phyloP scores from a whole-genome alignment of 2,329 filamentous ascomycete species.

The Diplodia mutila region DNA sequence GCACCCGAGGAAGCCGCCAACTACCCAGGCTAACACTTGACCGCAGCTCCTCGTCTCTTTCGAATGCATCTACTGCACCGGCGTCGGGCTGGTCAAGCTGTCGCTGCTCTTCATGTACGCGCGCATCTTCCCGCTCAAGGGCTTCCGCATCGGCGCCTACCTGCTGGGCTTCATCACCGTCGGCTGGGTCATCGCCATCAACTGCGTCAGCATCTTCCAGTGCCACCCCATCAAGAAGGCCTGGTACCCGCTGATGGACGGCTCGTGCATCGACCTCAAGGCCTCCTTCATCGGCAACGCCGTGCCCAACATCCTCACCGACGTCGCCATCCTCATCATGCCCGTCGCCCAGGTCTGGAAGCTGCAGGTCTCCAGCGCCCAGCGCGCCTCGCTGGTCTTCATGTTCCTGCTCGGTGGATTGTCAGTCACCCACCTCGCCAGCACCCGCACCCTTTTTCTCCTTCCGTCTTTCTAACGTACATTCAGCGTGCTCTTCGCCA shows the following conservation, averaged over 20 bases:
- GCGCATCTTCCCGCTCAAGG: slow-evolving; percentile 54
- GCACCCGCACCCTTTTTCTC: no score
- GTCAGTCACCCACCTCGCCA: slow-evolving; percentile 37
- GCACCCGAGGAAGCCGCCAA: no score
- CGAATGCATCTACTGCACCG: slow-evolving; percentile 55
- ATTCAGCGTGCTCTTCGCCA: slow-evolving; percentile 30
- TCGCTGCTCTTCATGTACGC: slow-evolving; percentile 58
- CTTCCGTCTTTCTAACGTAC: slow-evolving; percentile 18
- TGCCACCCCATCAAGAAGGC: slow-evolving; percentile 56
- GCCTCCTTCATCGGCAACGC: slow-evolving; percentile 57
- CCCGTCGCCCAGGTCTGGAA: slow-evolving; percentile 54
- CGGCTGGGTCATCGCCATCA: slow-evolving; percentile 54
- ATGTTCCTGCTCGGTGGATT: slow-evolving; percentile 54
- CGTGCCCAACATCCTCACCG: slow-evolving; percentile 52
- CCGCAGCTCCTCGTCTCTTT: slow-evolving; percentile 51
- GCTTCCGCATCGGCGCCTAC: slow-evolving; percentile 50
- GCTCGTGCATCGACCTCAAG: slow-evolving; percentile 55
- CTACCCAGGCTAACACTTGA: no score
- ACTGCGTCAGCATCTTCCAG: slow-evolving; percentile 57
- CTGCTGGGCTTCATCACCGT: slow-evolving; percentile 50
- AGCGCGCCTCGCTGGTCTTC: slow-evolving; percentile 51
- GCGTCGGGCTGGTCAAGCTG: slow-evolving; percentile 56
- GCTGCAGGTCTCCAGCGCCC: slow-evolving; percentile 48
- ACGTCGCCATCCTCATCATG: slow-evolving; percentile 52
- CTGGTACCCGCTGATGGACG: slow-evolving; percentile 52